Percentiles rank a stretch among this genome's conserved stretches.
Evolutionary conservation across 208 protist genomes (phyloP).

Genomic region (Trypanosoma melophagium): DNA sequence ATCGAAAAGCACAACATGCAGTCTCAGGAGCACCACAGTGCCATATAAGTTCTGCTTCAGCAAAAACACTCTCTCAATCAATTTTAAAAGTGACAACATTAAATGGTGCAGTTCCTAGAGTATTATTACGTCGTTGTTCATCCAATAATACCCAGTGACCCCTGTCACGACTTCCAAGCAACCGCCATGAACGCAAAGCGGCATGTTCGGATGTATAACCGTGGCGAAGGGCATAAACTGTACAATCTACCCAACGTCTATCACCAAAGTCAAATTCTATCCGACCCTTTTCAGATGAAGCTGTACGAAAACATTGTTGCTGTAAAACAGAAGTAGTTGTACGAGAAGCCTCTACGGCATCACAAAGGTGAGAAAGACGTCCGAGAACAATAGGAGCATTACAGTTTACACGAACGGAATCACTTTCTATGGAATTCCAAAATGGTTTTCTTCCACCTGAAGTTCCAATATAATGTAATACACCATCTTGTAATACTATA

Average conservation of each 20-base stretch:
- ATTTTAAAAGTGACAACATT: conserved; percentile 25
- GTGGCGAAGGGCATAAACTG: conserved; percentile 26
- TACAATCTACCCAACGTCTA: conserved; percentile 18
- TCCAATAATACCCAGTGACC: conserved; percentile 26
- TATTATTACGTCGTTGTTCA: conserved; percentile 8
- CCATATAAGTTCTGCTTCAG: neutral
- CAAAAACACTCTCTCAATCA: conserved; percentile 8
- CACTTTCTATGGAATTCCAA: conserved; percentile 19
- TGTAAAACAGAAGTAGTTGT: neutral
- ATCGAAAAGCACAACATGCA: conserved; percentile 21
- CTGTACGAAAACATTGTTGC: conserved; percentile 18
- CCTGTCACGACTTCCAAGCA: conserved; percentile 23
- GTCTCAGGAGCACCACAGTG: neutral
- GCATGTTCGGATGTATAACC: conserved; percentile 18
- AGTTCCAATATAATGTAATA: conserved; percentile 28
- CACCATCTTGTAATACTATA: conserved; percentile 14
- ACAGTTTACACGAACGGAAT: conserved; percentile 15
- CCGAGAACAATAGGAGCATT: conserved; percentile 15
- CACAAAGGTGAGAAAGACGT: conserved; percentile 10
- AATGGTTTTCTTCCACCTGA: conserved; percentile 12
- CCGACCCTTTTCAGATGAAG: conserved; percentile 3
- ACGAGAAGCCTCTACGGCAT: neutral
- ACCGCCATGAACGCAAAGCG: conserved; percentile 23
- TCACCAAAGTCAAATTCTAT: conserved; percentile 31
- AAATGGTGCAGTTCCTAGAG: conserved; percentile 22